A percentile compares a stretch with the other conserved stretches of the same genome.
phyloP scores from a whole-genome alignment of 2,329 filamentous ascomycete species.

The Aspergillus niger region DNA sequence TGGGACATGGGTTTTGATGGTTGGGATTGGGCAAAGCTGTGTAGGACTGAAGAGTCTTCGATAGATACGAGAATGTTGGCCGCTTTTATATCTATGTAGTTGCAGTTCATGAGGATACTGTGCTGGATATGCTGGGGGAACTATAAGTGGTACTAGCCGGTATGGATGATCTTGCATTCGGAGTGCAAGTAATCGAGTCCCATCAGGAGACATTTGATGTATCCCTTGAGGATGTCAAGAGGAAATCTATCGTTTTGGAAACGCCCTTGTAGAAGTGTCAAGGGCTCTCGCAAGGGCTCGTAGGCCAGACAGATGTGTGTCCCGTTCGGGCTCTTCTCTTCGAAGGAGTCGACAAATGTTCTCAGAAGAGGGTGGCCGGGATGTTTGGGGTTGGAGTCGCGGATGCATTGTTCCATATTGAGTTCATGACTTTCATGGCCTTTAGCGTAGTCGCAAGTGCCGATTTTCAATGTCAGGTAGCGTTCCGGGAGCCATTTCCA shows the following conservation, averaged over 20 bases:
- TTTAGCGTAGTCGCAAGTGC: neutral
- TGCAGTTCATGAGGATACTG: neutral
- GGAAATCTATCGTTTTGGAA: conserved; percentile 28
- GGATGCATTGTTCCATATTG: neutral
- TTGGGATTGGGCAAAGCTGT: conserved; percentile 18
- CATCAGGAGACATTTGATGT: conserved; percentile 37
- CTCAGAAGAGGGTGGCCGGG: neutral
- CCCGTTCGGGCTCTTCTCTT: neutral
- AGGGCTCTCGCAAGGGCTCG: conserved; percentile 37
- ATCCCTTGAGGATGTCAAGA: conserved; percentile 30
- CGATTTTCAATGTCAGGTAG: neutral
- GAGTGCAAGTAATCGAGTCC: conserved; percentile 45
- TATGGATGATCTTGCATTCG: conserved; percentile 43
- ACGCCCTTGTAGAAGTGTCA: conserved; percentile 31
- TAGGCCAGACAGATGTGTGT: conserved; percentile 37
- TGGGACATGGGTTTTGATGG: neutral
- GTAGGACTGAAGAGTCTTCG: conserved; percentile 19
- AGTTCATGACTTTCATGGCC: neutral
- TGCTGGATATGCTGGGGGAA: neutral
- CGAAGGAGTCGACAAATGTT: neutral
- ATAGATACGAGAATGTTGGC: conserved; percentile 42
- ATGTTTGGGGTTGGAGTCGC: neutral
- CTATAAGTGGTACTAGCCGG: conserved; percentile 27
- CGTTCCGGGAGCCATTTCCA: neutral
- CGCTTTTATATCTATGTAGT: conserved; percentile 39